phyloP scores from a whole-genome alignment of 805 yeast species.

The Ogataea paraovalis region DNA sequence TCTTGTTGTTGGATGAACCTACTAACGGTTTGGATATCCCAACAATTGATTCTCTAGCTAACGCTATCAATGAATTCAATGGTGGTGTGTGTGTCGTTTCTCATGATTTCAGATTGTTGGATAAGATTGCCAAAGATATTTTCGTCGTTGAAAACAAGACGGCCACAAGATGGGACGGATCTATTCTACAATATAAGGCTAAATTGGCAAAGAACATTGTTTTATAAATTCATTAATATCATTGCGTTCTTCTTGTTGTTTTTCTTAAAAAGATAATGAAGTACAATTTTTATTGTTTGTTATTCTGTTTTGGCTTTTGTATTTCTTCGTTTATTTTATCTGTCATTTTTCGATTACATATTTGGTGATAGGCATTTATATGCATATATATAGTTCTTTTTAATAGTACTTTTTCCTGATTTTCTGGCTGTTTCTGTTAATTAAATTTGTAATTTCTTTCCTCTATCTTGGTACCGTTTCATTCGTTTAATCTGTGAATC shows the following conservation, averaged over 20 bases:
- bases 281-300: background rate
- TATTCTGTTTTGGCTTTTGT: background rate
- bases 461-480: background rate
- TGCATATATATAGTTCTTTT: constrained; percentile 3
- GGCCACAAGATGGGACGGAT: constrained; percentile 95
- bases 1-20: constrained; percentile 96
- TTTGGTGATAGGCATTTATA: background rate
- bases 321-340: constrained; percentile 4
- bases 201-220: constrained; percentile 89
- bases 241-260: background rate
- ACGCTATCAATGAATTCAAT: constrained; percentile 87
- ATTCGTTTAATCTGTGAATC: background rate
- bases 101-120: constrained; percentile 97
- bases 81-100: constrained; percentile 99
- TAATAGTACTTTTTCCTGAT: background rate
- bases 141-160: constrained; percentile 93
- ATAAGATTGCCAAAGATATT: constrained; percentile 96
- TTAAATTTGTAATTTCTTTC: background rate
- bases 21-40: constrained; percentile 99
- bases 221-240: constrained; percentile 36
- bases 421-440: background rate
- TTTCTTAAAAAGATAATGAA: background rate
- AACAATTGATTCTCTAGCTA: constrained; percentile 96
- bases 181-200: constrained; percentile 88
- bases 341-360: background rate